Evolutionary conservation across 1,284 basidiomycete genomes (phyloP).

Genomic region (Cystobasidiaceae sp.): DNA sequence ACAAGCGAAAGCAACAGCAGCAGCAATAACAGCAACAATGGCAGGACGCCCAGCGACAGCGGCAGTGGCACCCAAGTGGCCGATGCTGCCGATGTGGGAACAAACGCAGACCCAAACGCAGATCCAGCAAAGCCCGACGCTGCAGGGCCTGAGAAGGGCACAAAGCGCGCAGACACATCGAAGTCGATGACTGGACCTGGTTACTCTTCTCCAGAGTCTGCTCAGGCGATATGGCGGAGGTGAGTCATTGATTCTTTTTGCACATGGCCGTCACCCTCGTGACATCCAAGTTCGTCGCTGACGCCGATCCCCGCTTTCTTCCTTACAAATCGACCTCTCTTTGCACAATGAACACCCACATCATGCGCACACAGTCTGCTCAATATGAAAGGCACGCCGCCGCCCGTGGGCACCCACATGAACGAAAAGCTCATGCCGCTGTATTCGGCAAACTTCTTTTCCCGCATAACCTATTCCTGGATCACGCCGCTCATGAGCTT

Average conservation of each 20-base stretch:
- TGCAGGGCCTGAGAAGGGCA: too few relatives aligned
- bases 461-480: slow-evolving; percentile 48
- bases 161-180: too few relatives aligned
- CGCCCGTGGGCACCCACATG: background rate
- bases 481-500: slow-evolving; percentile 30
- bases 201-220: slow-evolving; percentile 3
- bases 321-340: background rate
- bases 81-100: background rate
- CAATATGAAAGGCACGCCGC: slow-evolving; percentile 20
- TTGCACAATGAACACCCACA: too few relatives aligned
- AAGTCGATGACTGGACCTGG: too few relatives aligned
- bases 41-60: background rate
- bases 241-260: background rate
- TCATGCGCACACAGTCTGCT: slow-evolving; percentile 16
- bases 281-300: background rate
- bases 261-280: background rate
- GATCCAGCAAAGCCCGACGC: too few relatives aligned
- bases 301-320: background rate
- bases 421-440: slow-evolving; percentile 51
- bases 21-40: background rate
- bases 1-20: background rate
- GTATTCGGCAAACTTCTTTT: slow-evolving; percentile 53
- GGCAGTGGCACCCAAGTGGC: background rate
- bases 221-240: slow-evolving; percentile 18
- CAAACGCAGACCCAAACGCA: too few relatives aligned